These are phyloP conservation scores for Pseudoturritis turrita DNA, from an alignment of 345 rosid species.

Conservation along the genomic window DNA sequence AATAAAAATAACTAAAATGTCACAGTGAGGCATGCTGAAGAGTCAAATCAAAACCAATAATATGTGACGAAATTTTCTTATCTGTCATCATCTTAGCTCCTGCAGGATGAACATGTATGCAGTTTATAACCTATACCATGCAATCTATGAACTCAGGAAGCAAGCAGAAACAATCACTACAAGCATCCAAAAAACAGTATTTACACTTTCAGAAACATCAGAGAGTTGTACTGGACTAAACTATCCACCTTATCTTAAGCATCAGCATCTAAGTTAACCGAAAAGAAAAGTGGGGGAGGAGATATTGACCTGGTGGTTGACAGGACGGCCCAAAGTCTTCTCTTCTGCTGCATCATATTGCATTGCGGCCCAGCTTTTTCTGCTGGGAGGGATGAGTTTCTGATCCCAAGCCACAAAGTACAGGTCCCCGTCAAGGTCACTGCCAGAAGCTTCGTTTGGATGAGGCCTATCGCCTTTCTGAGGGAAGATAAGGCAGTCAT, in stretches of 20 bases:
- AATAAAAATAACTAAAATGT: neutral
- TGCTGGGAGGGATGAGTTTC: conserved; percentile 73
- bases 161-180: neutral
- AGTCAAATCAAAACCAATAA: neutral
- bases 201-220: conserved; percentile 3
- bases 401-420: conserved; percentile 94
- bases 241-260: neutral
- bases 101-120: neutral
- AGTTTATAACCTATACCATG: neutral
- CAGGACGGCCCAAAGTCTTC: conserved; percentile 29
- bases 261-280: neutral
- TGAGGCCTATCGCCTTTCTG: conserved; percentile 91
- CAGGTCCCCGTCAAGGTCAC: conserved; percentile 95
- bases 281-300: neutral
- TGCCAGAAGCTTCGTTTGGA: conserved; percentile 88
- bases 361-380: conserved; percentile 72
- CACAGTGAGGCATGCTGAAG: conserved; percentile 1
- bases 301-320: conserved; percentile 57
- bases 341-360: conserved; percentile 48
- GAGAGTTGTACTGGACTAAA: neutral
- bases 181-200: neutral
- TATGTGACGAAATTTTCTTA: neutral
- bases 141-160: neutral
- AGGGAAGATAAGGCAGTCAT: conserved; percentile 90
- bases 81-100: neutral